Evolutionary conservation across 2,329 filamentous ascomycete species (phyloP), one percentile per base, ranked within the genome.

Genomic region (Colletotrichum euphorbiae): DNA sequence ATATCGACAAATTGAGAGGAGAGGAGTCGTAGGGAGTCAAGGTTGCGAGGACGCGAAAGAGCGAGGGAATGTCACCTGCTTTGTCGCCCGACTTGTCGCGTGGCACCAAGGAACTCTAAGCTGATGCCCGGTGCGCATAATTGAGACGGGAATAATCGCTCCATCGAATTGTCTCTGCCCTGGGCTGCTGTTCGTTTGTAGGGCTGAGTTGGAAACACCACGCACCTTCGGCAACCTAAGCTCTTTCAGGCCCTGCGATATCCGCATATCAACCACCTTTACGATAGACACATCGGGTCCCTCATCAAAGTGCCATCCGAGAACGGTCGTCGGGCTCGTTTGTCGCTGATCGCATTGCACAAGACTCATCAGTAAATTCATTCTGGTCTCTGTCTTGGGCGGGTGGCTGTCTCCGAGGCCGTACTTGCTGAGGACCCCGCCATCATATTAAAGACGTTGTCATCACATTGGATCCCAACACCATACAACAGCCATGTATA

Each of bases 311-410:
- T 12, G 36, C 31, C 33, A 31, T 19, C 51, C 51, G 51, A 54
- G 51, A 54, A 54, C 51, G 33, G 51, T 21, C 51, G 6, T 54
- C 51, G 36, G 51, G 51, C 33, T 31, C 36, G 33, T 33, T 54
- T 40, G n/a, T 15, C 33, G 36, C 12, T 54, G 31, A 15, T 54
- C n/a, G 17, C 19, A 19, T 54, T 33, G 17, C 40, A 19, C 1
- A 24, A 54, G 51, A 54, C 31, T 54, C 51, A 40, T 40, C 9
- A 24, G 24, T 24, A 1, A 3, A 12, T 38, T 15, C 36, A 13
- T 54, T 4, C 17, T 17, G 15, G 31, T 28, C n/a, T 40, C 19
- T 7, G 17, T 40, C 51, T 54, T 54, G 51, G 51, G 51, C 51
- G 19, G 51, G 17, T 54, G 33, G 33, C 33, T 54, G 51, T 33